Base-by-base conservation (phyloP, 1,284 basidiomycete genomes). In the Apiotrichum siamense region DNA sequence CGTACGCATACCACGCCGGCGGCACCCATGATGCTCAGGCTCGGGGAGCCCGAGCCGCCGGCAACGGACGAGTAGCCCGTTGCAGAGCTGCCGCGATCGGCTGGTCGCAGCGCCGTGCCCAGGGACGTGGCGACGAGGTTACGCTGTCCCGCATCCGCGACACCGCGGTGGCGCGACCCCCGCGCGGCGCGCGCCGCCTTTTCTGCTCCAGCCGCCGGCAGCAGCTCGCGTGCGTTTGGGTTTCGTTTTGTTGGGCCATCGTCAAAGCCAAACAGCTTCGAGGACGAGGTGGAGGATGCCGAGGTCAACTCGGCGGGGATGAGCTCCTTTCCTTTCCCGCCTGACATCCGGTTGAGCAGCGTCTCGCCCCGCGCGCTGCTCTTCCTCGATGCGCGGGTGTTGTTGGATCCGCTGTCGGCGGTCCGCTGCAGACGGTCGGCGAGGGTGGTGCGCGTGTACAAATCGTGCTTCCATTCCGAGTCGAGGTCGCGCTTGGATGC, bases 11-110 rank as follows among this genome's bases (percentile, higher is more conserved):
- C n/a, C n/a, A n/a, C 81, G 21, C 74, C 71, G 18, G 76, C 69
- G 52, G 86, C 86, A 10, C 88, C 88, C 69, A 86, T 86, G 69
- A 90, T 89, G 18, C 77, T 79, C 26, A 88, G 65, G 13, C n/a
- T 11, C 11, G 26, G 5, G 36, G 36, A 11, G 36, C 9, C 13
- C 2, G 20, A 11, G 36, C 20, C 10, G 7, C 17, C 33, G 13
- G 33, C 7, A 7, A 7, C 33, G 33, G 33, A n/a, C 18, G 27
- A 7, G 27, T 11, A 33, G 13, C 18, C n/a, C 9, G 38, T 75
- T 67, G 50, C 31, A 2, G 49, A 29, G 25, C 40, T 26, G n/a
- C 26, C 25, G 33, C 33, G 29, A 11, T 31, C 29, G 29, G 29
- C n/a, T n/a, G 29, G 10, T 31, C 29, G 29, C 29, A 26, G 38